phyloP scores from a whole-genome alignment of 331 rosid genomes.

The Spiraea crenata region DNA sequence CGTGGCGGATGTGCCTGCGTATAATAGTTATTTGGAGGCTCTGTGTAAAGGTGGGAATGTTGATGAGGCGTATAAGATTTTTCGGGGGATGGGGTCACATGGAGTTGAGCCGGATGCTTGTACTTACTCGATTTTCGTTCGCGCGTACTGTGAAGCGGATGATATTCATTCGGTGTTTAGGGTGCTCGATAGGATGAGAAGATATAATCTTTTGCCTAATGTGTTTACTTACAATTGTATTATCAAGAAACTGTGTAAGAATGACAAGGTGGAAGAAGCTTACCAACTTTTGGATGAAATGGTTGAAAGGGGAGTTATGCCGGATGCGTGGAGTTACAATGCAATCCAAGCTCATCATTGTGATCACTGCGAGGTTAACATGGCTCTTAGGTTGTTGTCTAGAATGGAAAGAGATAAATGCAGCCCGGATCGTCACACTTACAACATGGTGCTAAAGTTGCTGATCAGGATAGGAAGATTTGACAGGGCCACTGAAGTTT shows the following conservation, averaged over 20 bases:
- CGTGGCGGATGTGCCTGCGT: conserved; percentile 60
- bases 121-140: conserved; percentile 71
- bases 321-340: conserved; percentile 84
- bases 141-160: conserved; percentile 54
- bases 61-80: conserved; percentile 56
- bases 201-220: conserved; percentile 54
- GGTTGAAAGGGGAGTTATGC: conserved; percentile 56
- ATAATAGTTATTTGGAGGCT: conserved; percentile 62
- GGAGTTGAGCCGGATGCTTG: conserved; percentile 62
- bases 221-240: conserved; percentile 71
- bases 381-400: conserved; percentile 58
- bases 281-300: conserved; percentile 80
- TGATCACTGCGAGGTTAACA: conserved; percentile 69
- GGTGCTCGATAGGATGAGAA: conserved; percentile 69
- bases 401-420: conserved; percentile 69
- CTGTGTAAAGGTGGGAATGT: conserved; percentile 64
- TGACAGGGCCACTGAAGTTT: conserved; percentile 64
- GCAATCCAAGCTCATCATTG: conserved; percentile 83
- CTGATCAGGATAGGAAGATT: conserved; percentile 78
- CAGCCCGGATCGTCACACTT: conserved; percentile 63
- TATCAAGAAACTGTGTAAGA: conserved; percentile 77
- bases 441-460: conserved; percentile 78
- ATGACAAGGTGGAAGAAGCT: conserved; percentile 76
- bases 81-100: conserved; percentile 49
- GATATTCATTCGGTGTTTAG: conserved; percentile 65